Base-by-base conservation (phyloP, 768 basidiomycete genomes). In the Lentinula detonsa region DNA sequence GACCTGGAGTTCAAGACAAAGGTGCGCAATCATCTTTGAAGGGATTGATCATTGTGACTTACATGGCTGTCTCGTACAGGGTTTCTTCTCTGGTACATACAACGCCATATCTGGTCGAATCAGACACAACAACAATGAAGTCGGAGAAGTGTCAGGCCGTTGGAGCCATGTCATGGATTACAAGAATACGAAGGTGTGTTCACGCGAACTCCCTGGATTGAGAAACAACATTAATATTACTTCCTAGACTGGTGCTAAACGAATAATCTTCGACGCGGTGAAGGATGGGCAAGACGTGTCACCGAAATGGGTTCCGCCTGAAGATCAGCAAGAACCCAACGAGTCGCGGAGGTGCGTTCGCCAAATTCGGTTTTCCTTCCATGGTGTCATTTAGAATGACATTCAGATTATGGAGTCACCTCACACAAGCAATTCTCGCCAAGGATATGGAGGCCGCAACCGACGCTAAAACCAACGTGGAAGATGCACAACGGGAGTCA, bases 1-100 rank as follows among this genome's bases (percentile, higher is more conserved):
- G 94, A 96, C 69, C 76, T 98, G 39, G 94, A 98, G 66, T 99
- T 98, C 80, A 98, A 98, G 81, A 95, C 95, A 43, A 98, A 97
- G 85, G 55, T 56, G 16, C 15, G 23, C 33, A 5, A 5, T 3
- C 37, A 5, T 53, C 1, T 31, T 18, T 21, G 93, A 28, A 16
- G 18, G 23, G 21, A 49, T 57, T 5, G 31, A 23, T 37, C 34
- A 48, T 18, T 35, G 10, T 37, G 16, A 15, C 9, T 48, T 33
- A 46, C 9, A 42, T 37, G 15, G 42, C 33, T 13, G 18, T 37
- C 15, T 18, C 28, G 9, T 28, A 15, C 68, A 92, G 91, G 96
- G 96, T 18, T 98, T 96, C 81, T 97, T 98, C 75, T 95, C 94
- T 1, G 97, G 97, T 23, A 90, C 91, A 59, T 96, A 98, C 78